phyloP scores from a whole-genome alignment of 2,329 filamentous ascomycete species.

The Thielaviopsis punctulata region DNA sequence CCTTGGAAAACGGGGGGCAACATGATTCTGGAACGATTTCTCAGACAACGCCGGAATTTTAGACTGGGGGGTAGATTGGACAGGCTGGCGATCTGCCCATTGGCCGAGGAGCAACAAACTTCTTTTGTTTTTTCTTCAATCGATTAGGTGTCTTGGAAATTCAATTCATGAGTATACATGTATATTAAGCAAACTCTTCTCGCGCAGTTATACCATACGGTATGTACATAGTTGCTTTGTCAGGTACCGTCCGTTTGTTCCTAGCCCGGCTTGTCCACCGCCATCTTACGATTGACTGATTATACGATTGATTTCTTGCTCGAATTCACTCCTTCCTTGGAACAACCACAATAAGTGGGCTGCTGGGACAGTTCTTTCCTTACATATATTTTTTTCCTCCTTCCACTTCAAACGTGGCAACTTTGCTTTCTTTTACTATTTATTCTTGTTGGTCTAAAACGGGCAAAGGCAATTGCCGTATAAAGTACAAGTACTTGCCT shows the following conservation, averaged over 20 bases:
- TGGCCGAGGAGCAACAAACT: too few species aligned
- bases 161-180: neutral
- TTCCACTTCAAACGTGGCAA: neutral
- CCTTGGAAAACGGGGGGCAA: neutral
- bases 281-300: neutral
- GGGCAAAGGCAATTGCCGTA: neutral
- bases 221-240: too few species aligned
- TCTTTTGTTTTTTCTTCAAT: too few species aligned
- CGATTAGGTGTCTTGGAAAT: neutral
- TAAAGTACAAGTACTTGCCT: neutral
- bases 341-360: neutral
- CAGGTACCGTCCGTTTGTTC: neutral
- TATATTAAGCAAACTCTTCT: neutral
- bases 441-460: neutral
- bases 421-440: neutral
- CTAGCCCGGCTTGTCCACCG: neutral
- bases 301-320: too few species aligned
- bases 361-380: neutral
- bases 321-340: neutral
- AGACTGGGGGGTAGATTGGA: neutral
- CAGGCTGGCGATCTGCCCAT: conserved; percentile 4
- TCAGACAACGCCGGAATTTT: conserved; percentile 3
- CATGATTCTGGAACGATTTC: conserved; percentile 11
- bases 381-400: neutral
- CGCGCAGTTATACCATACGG: neutral